Percentiles rank a stretch among this genome's conserved stretches.
Evolutionary conservation across 192 early-diverging fungal species (phyloP).

Genomic region (Thamnidium elegans): DNA sequence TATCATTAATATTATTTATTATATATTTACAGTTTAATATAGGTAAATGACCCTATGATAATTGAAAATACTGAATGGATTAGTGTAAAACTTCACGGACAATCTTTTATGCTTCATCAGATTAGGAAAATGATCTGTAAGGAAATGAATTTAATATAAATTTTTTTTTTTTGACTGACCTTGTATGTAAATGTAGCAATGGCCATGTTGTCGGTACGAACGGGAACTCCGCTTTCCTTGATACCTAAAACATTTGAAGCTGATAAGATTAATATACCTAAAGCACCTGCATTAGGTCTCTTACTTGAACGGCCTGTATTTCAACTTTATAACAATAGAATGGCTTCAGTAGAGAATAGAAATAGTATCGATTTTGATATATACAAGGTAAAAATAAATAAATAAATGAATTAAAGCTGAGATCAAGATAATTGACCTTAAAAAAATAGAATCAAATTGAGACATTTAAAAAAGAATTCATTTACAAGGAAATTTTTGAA

Average conservation of each 20-base stretch:
- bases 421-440: not conserved
- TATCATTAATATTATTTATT: not conserved
- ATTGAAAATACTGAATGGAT: constrained; percentile 84
- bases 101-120: constrained; percentile 99
- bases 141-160: constrained; percentile 23
- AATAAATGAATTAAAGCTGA: not conserved
- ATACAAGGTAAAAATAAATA: constrained; percentile 40
- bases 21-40: not conserved
- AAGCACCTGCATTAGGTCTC: constrained; percentile 89
- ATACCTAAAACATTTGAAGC: constrained; percentile 64
- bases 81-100: constrained; percentile 85
- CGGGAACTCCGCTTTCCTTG: constrained; percentile 61
- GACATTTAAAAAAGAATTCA: constrained; percentile 84
- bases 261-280: constrained; percentile 90
- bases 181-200: constrained; percentile 42
- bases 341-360: constrained; percentile 30
- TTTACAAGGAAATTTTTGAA: constrained; percentile 77
- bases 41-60: constrained; percentile 62
- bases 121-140: constrained; percentile 98
- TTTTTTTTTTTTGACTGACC: not conserved
- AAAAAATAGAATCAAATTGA: constrained; percentile 61
- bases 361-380: constrained; percentile 52
- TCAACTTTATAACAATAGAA: constrained; percentile 61
- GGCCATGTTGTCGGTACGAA: constrained; percentile 81
- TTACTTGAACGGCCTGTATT: constrained; percentile 80